Evolutionary conservation across 2,329 filamentous ascomycete species (phyloP), one percentile per base, ranked within the genome.

Genomic region (Pestalotiopsis fici): DNA sequence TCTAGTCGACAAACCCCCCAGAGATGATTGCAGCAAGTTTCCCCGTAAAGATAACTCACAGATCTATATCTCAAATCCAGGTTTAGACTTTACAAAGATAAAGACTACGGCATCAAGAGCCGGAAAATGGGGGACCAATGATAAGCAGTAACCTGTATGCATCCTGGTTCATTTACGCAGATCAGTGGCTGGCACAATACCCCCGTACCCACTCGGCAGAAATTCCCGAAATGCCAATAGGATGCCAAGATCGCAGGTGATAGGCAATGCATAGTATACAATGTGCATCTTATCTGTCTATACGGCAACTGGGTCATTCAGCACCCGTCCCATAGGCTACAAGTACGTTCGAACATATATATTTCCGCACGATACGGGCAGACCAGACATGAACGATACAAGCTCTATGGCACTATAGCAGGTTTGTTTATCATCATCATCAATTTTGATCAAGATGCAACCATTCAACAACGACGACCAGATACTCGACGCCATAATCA

Each of bases 391-490:
- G 4, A 3, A 50, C 3, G 5, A 2, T 3, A n/a, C 43, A n/a
- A 50, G 31, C 1, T 21, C 7, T 21, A n/a, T 21, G n/a, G 9
- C n/a, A 21, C 5, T n/a, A 2, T 21, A 23, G 21, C 18, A 50
- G n/a, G 2, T 9, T n/a, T 43, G 18, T 12, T 12, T 9, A 50
- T 12, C n/a, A 21, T 23, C 3, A 11, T 9, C 43, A 23, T 9
- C n/a, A 4, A 18, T 50, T 50, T 3, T 2, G n/a, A 11, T 7
- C n/a, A 50, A 50, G 18, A 50, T 50, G 43, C 1, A 9, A 9
- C 43, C n/a, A 1, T n/a, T 18, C n/a, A 50, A 0, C 9, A 0
- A 3, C 0, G 7, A 21, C 43, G 3, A 15, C n/a, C 2, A n/a
- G 3, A 3, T 50, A 1, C 18, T n/a, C 43, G 43, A 50, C 5